Conservation (phyloP, 176 grass and related monocot genomes). For the Phoenix dactylifera region DNA sequence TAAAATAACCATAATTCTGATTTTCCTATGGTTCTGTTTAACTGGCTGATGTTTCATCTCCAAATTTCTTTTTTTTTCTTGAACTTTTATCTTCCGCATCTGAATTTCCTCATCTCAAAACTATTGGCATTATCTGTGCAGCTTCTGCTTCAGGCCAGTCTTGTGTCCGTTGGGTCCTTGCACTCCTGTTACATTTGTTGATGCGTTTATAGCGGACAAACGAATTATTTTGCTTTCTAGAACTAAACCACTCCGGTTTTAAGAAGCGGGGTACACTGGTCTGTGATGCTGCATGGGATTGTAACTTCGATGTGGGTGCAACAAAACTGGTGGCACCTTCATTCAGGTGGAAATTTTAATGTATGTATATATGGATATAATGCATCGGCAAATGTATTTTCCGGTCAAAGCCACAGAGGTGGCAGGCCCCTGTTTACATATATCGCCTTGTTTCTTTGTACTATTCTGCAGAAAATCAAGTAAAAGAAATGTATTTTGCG, state of each 20-base stretch:
- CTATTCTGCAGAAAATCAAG: conserved; percentile 18
- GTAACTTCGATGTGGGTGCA: not conserved
- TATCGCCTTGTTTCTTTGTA: conserved; percentile 24
- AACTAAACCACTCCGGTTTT: conserved; percentile 3
- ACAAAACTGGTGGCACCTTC: conserved; percentile 2
- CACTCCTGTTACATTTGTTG: conserved; percentile 16
- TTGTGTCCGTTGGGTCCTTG: conserved; percentile 11
- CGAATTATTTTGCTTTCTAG: conserved; percentile 5
- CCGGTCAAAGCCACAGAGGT: conserved; percentile 38
- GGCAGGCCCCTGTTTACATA: conserved; percentile 30
- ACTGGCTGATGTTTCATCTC: too few species aligned
- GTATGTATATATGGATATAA: conserved; percentile 47
- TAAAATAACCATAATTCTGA: too few species aligned
- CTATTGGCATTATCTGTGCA: conserved; percentile 17
- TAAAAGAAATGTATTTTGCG: conserved; percentile 11
- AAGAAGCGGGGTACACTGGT: conserved; percentile 5
- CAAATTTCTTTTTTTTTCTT: too few species aligned
- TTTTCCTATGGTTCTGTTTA: too few species aligned
- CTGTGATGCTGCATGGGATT: not conserved
- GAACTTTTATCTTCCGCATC: not conserved
- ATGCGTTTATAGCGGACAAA: conserved; percentile 20
- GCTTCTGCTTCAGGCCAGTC: conserved; percentile 6
- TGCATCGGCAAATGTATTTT: conserved; percentile 23
- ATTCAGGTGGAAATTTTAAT: conserved; percentile 11
- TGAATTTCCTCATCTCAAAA: conserved; percentile 4